Base-by-base conservation (phyloP, 805 yeast genomes). In the Candida koratica region DNA sequence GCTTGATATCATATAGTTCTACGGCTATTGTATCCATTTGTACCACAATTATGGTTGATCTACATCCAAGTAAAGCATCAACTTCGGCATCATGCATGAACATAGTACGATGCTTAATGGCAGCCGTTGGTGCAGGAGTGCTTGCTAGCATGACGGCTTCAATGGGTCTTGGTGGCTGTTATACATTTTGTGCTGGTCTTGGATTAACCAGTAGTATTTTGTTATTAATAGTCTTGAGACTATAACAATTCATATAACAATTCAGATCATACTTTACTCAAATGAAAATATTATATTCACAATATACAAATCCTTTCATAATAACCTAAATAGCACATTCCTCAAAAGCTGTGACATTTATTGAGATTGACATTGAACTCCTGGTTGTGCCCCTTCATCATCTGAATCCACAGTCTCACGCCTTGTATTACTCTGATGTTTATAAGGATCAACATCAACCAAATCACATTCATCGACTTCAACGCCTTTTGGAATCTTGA, bases 301-400 rank as follows among this genome's bases (percentile, higher is more conserved):
- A 31, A 24, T 29, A 29, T 19, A 29, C 15, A 25, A 25, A 25
- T 14, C 15, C 11, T 29, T 13, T 29, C 22, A 23, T 19, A n/a
- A n/a, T n/a, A n/a, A n/a, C n/a, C n/a, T n/a, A n/a, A n/a, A n/a
- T n/a, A n/a, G 17, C 28, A 24, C 11, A 12, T 24, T 32, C 17
- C n/a, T n/a, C n/a, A n/a, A n/a, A n/a, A n/a, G n/a, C n/a, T n/a
- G n/a, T n/a, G n/a, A 23, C 17, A 25, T 5, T 64, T 75, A 88
- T 75, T 88, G 96, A 58, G 90, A 83, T 47, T 96, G 95, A 77
- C 97, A 88, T 75, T 88, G 94, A 39, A 85, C 94, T 51, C 88
- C 85, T 37, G 77, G 81, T 28, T 70, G 75, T 34, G 70, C 66
- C 37, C 67, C 71, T 47, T 66, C 71, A 46, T 68, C 73, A 12